phyloP scores from a whole-genome alignment of 2,329 filamentous ascomycete genomes.

The Aspergillus vadensis region DNA sequence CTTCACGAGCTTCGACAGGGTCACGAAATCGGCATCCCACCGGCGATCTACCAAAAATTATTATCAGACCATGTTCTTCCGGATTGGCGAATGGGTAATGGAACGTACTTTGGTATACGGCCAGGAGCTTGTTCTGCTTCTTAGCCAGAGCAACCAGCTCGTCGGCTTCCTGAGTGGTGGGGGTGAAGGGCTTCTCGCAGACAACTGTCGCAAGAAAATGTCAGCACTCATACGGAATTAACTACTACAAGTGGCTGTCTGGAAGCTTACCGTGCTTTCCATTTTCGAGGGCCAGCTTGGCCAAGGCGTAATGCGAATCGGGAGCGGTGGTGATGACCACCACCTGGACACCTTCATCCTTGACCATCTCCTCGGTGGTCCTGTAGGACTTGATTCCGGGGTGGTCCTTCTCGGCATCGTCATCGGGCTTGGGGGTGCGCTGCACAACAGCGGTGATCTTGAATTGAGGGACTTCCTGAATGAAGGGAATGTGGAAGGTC shows the following conservation, averaged over 20 bases:
- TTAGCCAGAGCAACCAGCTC: slow-evolving; percentile 61
- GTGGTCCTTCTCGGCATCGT: slow-evolving; percentile 70
- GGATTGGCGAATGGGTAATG: no score
- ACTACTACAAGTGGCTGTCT: not conserved
- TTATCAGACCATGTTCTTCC: not conserved
- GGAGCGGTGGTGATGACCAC: slow-evolving; percentile 73
- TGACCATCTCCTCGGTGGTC: slow-evolving; percentile 62
- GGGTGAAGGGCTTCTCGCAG: slow-evolving; percentile 81
- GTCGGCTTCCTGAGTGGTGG: slow-evolving; percentile 67
- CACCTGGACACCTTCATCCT: slow-evolving; percentile 67
- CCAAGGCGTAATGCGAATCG: slow-evolving; percentile 67
- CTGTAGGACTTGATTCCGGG: slow-evolving; percentile 66
- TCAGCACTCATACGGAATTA: not conserved
- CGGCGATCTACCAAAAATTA: slow-evolving; percentile 57
- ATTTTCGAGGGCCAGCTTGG: slow-evolving; percentile 64
- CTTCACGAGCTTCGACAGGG: slow-evolving; percentile 63
- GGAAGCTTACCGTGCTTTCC: slow-evolving; percentile 63
- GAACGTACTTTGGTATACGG: slow-evolving; percentile 67
- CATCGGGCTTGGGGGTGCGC: slow-evolving; percentile 63
- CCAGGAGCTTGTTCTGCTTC: slow-evolving; percentile 56
- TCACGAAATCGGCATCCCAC: slow-evolving; percentile 77
- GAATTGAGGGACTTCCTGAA: slow-evolving; percentile 64
- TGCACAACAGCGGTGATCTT: slow-evolving; percentile 76
- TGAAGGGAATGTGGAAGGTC: slow-evolving; percentile 81
- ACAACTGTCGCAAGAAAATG: slow-evolving; percentile 53